Conservation (phyloP, 2,329 filamentous ascomycete genomes). For the Apiospora marii region DNA sequence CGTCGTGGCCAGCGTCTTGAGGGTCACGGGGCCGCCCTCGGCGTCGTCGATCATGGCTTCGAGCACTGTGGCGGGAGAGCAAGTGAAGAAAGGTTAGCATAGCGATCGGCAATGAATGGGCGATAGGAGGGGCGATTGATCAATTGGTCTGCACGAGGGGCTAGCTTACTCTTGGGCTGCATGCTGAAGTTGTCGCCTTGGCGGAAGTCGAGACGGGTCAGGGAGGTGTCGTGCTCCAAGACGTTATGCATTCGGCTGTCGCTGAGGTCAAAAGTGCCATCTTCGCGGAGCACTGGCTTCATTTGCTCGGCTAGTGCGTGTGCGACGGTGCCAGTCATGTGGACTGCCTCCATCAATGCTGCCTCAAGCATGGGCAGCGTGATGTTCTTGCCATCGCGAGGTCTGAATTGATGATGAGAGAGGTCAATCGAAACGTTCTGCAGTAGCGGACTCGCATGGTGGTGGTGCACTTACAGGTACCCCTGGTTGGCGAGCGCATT, state of each 20-base stretch:
- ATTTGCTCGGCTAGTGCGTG: constrained; percentile 34
- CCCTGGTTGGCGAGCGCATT: constrained; percentile 44
- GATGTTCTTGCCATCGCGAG: constrained; percentile 44
- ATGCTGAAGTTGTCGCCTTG: constrained; percentile 45
- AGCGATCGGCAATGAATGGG: neutral
- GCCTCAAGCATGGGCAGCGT: constrained; percentile 40
- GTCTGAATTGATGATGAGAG: constrained; percentile 29
- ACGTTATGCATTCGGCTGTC: constrained; percentile 43
- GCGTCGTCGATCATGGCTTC: constrained; percentile 42
- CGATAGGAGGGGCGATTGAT: neutral
- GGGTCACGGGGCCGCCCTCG: constrained; percentile 39
- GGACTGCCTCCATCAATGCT: constrained; percentile 38
- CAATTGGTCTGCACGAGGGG: neutral
- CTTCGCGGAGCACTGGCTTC: constrained; percentile 33
- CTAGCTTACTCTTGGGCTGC: constrained; percentile 34
- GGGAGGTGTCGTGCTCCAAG: constrained; percentile 45
- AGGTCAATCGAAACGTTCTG: neutral
- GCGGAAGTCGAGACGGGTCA: constrained; percentile 43
- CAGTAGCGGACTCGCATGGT: neutral
- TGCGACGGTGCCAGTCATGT: constrained; percentile 36
- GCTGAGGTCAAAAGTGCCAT: constrained; percentile 43
- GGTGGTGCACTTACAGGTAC: constrained; percentile 37
- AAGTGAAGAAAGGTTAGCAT: neutral
- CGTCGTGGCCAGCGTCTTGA: constrained; percentile 39
- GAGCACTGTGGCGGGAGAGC: constrained; percentile 33